Base-by-base conservation (phyloP, 305 asterid genomes). In the Fraxinus albicans region DNA sequence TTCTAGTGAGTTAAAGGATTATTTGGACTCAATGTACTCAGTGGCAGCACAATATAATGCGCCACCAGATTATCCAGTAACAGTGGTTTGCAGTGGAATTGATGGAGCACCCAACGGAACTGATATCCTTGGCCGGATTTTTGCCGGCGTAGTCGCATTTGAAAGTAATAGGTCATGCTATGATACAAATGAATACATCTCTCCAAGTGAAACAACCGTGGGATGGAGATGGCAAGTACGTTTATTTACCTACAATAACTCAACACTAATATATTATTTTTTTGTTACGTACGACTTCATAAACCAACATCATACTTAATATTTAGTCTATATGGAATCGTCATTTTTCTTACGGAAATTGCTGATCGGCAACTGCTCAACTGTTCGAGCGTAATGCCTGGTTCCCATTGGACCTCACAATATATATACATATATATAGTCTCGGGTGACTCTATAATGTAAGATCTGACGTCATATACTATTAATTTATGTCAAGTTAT, bases 191-290 rank as follows among this genome's bases (percentile, higher is more conserved):
- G 0, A 0, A 4, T 36, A 53, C 9, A 78, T 8, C 29, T 4
- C 1, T 2, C 89, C 92, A 2, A 31, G 60, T 19, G 84, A 94
- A 82, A 89, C 90, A 53, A 23, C 1, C 4, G 10, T 86, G 0
- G 97, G 98, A 42, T 94, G 94, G 94, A 7, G 4, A 25, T 94
- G 98, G 98, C 98, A 92, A 90, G 97, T 92, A 81, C 84, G 91
- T 87, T 3, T 3, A 23, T 10, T 73, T 42, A 40, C 12, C 21
- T 13, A 7, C 25, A 74, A 74, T n/a, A 21, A 29, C 60, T 9
- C 10, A 3, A 12, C 2, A 0, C 53, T 13, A 9, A 4, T 35
- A 75, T 38, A 2, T n/a, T 73, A 67, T 34, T 63, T n/a, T 38
- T 58, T 8, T 35, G 27, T 15, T 25, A 25, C 27, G 27, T 35